Evolutionary conservation across 2,329 filamentous ascomycete species (phyloP).

Genomic region (Fusarium longipes): DNA sequence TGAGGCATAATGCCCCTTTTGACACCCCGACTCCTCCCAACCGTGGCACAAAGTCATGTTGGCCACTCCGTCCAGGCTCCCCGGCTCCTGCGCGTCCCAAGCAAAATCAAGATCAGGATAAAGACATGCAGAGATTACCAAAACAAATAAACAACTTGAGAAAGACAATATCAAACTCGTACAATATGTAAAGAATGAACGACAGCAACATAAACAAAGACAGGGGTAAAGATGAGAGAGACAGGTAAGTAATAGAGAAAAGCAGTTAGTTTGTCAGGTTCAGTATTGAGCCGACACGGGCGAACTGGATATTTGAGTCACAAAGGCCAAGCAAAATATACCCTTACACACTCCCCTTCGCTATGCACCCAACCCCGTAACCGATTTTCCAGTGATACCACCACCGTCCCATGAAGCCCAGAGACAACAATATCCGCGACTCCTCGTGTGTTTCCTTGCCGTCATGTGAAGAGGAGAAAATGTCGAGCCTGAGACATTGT

Average conservation of each 20-base stretch:
- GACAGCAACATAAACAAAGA: slow-evolving; percentile 30
- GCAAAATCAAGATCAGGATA: slow-evolving; percentile 33
- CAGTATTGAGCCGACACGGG: slow-evolving; percentile 42
- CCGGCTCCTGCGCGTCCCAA: slow-evolving; percentile 45
- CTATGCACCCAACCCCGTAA: slow-evolving; percentile 57
- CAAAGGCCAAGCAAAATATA: slow-evolving; percentile 53
- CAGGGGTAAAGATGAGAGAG: slow-evolving; percentile 36
- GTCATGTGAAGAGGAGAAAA: slow-evolving; percentile 10
- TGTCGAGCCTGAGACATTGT: slow-evolving; percentile 11
- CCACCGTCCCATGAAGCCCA: slow-evolving; percentile 42
- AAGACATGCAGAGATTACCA: slow-evolving; percentile 33
- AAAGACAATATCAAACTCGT: slow-evolving; percentile 24
- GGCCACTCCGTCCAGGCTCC: slow-evolving; percentile 45
- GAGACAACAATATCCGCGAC: slow-evolving; percentile 5
- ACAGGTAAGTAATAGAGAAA: slow-evolving; percentile 37
- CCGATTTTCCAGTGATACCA: slow-evolving; percentile 57
- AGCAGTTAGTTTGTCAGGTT: slow-evolving; percentile 37
- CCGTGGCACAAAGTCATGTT: slow-evolving; percentile 34
- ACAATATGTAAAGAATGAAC: slow-evolving; percentile 15
- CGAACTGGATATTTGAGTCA: slow-evolving; percentile 50
- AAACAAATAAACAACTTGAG: slow-evolving; percentile 27
- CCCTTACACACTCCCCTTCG: slow-evolving; percentile 58
- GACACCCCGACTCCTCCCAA: slow-evolving; percentile 48
- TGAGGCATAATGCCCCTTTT: slow-evolving; percentile 40
- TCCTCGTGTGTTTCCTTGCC: not conserved